These are phyloP conservation scores for Solanum sitiens DNA, from an alignment of 257 asterid species.

Conservation along the genomic window DNA sequence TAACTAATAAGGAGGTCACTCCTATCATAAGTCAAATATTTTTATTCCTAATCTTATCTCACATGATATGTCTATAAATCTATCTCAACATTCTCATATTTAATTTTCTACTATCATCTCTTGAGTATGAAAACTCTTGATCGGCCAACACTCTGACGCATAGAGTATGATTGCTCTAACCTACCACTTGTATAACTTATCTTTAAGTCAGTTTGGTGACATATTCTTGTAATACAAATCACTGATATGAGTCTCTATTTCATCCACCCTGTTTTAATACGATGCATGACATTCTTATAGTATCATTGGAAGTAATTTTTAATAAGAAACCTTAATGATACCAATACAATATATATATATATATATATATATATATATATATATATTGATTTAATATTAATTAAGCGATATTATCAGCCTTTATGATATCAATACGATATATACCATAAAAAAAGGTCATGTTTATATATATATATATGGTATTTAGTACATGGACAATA, in stretches of 20 bases:
- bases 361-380: too few species aligned
- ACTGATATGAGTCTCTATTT: not conserved
- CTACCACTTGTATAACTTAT: not conserved
- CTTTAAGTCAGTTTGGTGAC: not conserved
- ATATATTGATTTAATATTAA: too few species aligned
- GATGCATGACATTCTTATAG: not conserved
- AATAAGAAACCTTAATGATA: too few species aligned
- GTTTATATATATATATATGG: too few species aligned
- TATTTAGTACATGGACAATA: not conserved
- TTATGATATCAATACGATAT: not conserved
- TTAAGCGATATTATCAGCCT: too few species aligned
- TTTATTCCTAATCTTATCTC: not conserved
- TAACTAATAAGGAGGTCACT: not conserved
- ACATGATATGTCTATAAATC: not conserved
- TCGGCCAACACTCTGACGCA: not conserved
- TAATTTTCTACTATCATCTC: not conserved
- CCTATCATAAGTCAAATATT: not conserved
- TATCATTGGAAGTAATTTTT: too few species aligned
- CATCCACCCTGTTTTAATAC: not conserved
- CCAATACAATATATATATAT: too few species aligned
- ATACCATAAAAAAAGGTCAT: too few species aligned
- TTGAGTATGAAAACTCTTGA: not conserved
- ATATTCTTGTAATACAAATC: not conserved
- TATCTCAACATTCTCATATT: not conserved
- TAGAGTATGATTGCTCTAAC: not conserved